Base-by-base conservation (phyloP, 2,329 filamentous ascomycete species). In the Sclerotinia subarctica region DNA sequence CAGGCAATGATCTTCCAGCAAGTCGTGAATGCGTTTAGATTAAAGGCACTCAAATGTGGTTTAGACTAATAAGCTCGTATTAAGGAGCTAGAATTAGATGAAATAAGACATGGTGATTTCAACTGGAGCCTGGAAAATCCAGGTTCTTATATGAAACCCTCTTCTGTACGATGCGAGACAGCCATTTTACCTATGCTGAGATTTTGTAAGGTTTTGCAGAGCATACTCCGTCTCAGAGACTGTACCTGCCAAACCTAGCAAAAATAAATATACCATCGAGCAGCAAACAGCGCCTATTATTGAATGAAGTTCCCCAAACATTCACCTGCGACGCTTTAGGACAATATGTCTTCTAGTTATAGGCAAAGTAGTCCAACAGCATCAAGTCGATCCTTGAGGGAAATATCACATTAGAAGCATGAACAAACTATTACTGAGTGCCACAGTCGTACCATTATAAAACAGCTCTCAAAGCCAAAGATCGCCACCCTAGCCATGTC, bases 401-500 rank as follows among this genome's bases (percentile, higher is more conserved):
- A 47, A 47, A 26, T n/a, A 46, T 21, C 42, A 21, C 5, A n/a
- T 19, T 32, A 38, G n/a, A 8, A 11, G 13, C 17, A 32, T 32
- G 24, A 4, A n/a, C 21, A 4, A 29, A 38, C 5, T 17, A n/a
- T 47, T 10, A 3, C 10, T 13, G 35, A 19, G 47, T 35, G 32
- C 62, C 62, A 35, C 51, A 65, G 19, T 54, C 51, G 29, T 65
- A 44, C 32, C 51, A 24, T 17, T 38, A 65, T 7, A 65, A 51
- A 52, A 47, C 32, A 56, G 62, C 62, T 3, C 56, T 65, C 51
- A 29, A 56, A 24, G 26, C 54, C 10, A 56, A 65, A 5, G 13
- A 21, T 38, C 19, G 21, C 35, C 46, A 7, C 44, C 38, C 51
- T n/a, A 32, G 21, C 13, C 35, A 47, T 24, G 19, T 64, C 11